These are phyloP conservation scores for Rhizopus delemar DNA, from an alignment of 371 early-diverging fungal genomes.

Conservation along the genomic window DNA sequence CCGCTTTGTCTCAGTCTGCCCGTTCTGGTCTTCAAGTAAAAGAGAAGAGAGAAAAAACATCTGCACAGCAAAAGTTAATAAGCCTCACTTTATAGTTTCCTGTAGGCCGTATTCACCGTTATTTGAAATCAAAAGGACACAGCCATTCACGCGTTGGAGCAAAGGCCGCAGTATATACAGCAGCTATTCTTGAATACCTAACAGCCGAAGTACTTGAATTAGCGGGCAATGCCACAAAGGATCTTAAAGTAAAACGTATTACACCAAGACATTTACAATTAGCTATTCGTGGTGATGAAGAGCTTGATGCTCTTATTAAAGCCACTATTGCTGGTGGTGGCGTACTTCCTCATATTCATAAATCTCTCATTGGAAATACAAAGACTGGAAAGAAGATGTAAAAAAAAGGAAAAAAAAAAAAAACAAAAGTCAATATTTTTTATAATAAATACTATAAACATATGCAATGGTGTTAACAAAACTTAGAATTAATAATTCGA, in stretches of 20 bases:
- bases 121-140: constrained; percentile 73
- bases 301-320: constrained; percentile 82
- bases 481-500: too few relatives aligned
- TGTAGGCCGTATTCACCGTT: constrained; percentile 89
- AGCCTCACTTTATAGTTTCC: constrained; percentile 57
- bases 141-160: constrained; percentile 85
- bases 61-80: too few relatives aligned
- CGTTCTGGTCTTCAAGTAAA: constrained; percentile 69
- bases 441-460: too few relatives aligned
- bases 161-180: constrained; percentile 89
- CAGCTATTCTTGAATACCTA: constrained; percentile 89
- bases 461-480: too few relatives aligned
- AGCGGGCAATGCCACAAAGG: constrained; percentile 90
- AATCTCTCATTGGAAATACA: constrained; percentile 66
- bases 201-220: constrained; percentile 91
- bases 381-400: constrained; percentile 57
- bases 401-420: not conserved
- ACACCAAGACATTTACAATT: constrained; percentile 88
- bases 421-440: too few relatives aligned
- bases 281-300: constrained; percentile 91
- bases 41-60: constrained; percentile 4
- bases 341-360: constrained; percentile 79
- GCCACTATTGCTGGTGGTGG: constrained; percentile 93
- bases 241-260: constrained; percentile 87
- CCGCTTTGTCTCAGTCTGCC: constrained; percentile 63